Percentiles rank a stretch among this genome's conserved stretches.
Evolutionary conservation across 495 filamentous ascomycete genomes (phyloP).

Genomic region (Podospora australis): DNA sequence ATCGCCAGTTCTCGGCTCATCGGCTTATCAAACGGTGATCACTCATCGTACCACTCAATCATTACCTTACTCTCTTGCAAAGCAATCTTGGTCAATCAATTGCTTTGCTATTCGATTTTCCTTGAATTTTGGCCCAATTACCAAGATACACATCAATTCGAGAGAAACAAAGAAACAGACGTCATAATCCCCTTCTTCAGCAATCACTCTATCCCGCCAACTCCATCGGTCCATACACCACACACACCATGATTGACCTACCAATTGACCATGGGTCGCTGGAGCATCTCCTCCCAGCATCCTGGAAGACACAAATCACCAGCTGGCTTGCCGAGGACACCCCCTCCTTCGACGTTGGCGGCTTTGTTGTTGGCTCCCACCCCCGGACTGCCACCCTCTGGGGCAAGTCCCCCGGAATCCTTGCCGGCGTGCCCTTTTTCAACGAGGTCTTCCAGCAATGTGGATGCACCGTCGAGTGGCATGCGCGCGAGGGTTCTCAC

Average conservation of each 20-base stretch:
- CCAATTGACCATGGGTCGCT: slow-evolving; percentile 61
- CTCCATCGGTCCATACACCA: no score
- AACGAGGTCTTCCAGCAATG: slow-evolving; percentile 87
- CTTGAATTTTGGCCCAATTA: no score
- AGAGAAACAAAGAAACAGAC: no score
- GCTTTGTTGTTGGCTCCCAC: slow-evolving; percentile 86
- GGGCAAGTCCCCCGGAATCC: slow-evolving; percentile 80
- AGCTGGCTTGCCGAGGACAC: slow-evolving; percentile 93
- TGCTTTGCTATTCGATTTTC: background rate
- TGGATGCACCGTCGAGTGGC: slow-evolving; percentile 87
- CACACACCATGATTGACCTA: slow-evolving; percentile 27
- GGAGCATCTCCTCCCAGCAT: slow-evolving; percentile 74
- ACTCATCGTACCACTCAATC: background rate
- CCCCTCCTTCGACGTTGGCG: slow-evolving; percentile 92
- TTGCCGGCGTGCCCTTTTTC: slow-evolving; percentile 94
- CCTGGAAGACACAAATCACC: slow-evolving; percentile 73
- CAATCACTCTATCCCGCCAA: no score
- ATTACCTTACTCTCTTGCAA: no score
- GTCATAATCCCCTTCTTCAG: no score
- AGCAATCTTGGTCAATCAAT: background rate
- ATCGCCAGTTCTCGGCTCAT: background rate
- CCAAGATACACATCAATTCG: no score
- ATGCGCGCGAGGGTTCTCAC: slow-evolving; percentile 64
- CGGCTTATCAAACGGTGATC: background rate
- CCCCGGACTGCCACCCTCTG: slow-evolving; percentile 72